Conservation (phyloP, 129 eudicot species). For the Gnaphalium uliginosum region DNA sequence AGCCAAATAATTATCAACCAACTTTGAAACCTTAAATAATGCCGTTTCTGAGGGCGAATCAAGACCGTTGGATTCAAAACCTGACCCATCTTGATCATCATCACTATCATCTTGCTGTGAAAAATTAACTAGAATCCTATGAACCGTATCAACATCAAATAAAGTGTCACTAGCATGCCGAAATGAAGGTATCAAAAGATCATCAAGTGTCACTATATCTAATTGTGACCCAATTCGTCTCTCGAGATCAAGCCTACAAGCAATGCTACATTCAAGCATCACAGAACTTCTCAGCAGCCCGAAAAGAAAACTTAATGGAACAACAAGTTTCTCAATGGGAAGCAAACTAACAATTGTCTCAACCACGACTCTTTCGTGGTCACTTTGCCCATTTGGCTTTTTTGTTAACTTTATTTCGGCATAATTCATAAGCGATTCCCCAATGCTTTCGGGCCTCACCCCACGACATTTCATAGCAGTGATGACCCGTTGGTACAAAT, state of each 20-base stretch:
- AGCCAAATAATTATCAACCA: slow-evolving; percentile 83
- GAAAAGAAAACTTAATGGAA: slow-evolving; percentile 78
- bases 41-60: slow-evolving; percentile 84
- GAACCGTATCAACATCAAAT: slow-evolving; percentile 88
- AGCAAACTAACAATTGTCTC: slow-evolving; percentile 82
- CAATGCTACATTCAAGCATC: slow-evolving; percentile 71
- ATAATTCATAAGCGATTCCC: slow-evolving; percentile 78
- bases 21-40: slow-evolving; percentile 70
- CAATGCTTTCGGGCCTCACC: slow-evolving; percentile 90
- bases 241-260: slow-evolving; percentile 83
- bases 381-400: slow-evolving; percentile 45
- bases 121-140: slow-evolving; percentile 81
- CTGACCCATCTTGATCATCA: slow-evolving; percentile 77
- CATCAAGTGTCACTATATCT: slow-evolving; percentile 90
- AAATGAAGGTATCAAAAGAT: slow-evolving; percentile 88
- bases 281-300: slow-evolving; percentile 82
- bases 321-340: slow-evolving; percentile 75
- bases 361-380: slow-evolving; percentile 64
- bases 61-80: slow-evolving; percentile 68
- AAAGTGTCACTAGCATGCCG: slow-evolving; percentile 78
- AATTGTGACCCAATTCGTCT: slow-evolving; percentile 87
- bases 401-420: slow-evolving; percentile 73
- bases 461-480: slow-evolving; percentile 96
- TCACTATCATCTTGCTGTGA: slow-evolving; percentile 82
- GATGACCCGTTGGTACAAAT: slow-evolving; percentile 76